These are phyloP conservation scores for Osmanthus fragrans DNA, from an alignment of 257 asterid species.

Conservation along the genomic window DNA sequence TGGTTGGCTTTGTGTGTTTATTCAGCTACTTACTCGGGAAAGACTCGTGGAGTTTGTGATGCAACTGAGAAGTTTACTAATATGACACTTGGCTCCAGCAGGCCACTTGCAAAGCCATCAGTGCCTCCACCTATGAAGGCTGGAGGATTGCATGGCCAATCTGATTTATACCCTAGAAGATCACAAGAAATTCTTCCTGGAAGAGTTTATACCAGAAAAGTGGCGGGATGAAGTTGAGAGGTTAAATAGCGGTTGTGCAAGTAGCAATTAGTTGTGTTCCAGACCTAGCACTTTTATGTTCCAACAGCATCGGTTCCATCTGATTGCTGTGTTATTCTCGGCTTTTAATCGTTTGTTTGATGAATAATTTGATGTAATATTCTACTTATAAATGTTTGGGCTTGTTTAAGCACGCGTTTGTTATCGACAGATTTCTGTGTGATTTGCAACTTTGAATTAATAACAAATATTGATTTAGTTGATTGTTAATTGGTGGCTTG, in stretches of 20 bases:
- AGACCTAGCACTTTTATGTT: not conserved
- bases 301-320: not conserved
- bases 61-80: slow-evolving; percentile 53
- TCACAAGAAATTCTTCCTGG: slow-evolving; percentile 64
- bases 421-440: not conserved
- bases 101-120: slow-evolving; percentile 39
- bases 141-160: slow-evolving; percentile 86
- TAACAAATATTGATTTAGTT: too few species aligned
- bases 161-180: slow-evolving; percentile 50
- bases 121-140: slow-evolving; percentile 82
- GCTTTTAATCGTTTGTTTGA: too few species aligned
- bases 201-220: slow-evolving; percentile 64
- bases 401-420: not conserved
- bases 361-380: not conserved
- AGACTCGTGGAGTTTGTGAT: slow-evolving; percentile 44
- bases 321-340: not conserved
- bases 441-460: not conserved
- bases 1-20: not conserved
- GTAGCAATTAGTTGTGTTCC: not conserved
- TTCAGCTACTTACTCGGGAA: slow-evolving; percentile 36
- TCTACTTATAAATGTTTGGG: not conserved
- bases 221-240: slow-evolving; percentile 57
- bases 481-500: too few species aligned
- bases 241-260: not conserved
- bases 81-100: slow-evolving; percentile 46